These are phyloP conservation scores for Novakomyces olei DNA, from an alignment of 805 yeast species.

Conservation along the genomic window DNA sequence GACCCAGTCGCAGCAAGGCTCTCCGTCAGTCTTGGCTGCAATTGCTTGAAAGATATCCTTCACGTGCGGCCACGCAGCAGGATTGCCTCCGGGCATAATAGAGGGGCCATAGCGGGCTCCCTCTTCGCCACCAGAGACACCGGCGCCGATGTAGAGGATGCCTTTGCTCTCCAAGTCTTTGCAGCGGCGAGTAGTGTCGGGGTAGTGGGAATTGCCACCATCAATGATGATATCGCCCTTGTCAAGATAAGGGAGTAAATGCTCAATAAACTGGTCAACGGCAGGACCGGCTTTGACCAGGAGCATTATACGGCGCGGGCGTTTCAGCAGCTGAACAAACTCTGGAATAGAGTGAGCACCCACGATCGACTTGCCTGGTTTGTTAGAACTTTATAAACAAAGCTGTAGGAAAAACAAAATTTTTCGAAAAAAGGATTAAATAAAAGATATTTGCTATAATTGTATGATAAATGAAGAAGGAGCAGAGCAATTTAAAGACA, in stretches of 20 bases:
- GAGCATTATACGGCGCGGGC: constrained; percentile 87
- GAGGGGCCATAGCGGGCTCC: constrained; percentile 99
- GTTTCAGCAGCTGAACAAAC: constrained; percentile 68
- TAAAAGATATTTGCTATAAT: not conserved
- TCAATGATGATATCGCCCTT: constrained; percentile 95
- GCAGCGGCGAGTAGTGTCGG: constrained; percentile 92
- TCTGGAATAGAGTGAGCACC: constrained; percentile 90
- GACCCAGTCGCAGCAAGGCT: constrained; percentile 99
- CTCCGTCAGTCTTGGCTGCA: constrained; percentile 91
- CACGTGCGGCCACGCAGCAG: constrained; percentile 96
- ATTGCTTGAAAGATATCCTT: constrained; percentile 90
- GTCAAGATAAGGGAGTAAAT: constrained; percentile 76
- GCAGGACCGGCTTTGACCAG: constrained; percentile 94
- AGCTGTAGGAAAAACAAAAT: not conserved
- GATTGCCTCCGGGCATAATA: constrained; percentile 97
- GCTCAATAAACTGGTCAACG: constrained; percentile 76
- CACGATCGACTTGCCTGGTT: constrained; percentile 55
- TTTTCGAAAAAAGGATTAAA: not conserved
- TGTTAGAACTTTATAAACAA: too few species aligned
- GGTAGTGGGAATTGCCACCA: constrained; percentile 99
- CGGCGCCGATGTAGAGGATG: constrained; percentile 84
- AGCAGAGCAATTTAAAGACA: too few species aligned
- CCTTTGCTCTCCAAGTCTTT: constrained; percentile 74
- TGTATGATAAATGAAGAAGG: too few species aligned
- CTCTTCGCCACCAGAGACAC: constrained; percentile 99